Percentiles rank a stretch among this genome's conserved stretches.
These are phyloP conservation scores for Pisolithus marmoratus DNA, from an alignment of 768 basidiomycete species.

Conservation along the genomic window DNA sequence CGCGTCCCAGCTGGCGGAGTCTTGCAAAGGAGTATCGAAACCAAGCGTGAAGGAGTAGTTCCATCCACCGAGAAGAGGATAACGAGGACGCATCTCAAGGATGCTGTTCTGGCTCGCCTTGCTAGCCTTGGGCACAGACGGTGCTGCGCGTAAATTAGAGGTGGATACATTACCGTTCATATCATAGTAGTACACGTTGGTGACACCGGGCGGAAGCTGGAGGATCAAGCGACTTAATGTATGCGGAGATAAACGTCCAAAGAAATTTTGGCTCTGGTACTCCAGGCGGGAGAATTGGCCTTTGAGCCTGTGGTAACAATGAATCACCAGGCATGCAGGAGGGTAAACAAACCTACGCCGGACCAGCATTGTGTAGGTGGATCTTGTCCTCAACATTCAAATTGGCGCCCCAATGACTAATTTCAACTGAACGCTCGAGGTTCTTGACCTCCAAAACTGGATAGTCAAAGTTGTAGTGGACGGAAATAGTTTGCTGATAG, in stretches of 20 bases:
- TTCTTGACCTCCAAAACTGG: constrained; percentile 73
- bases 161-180: constrained; percentile 95
- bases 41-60: constrained; percentile 94
- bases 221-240: constrained; percentile 69
- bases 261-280: constrained; percentile 73
- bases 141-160: constrained; percentile 70
- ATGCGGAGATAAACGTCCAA: constrained; percentile 60
- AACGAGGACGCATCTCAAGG: constrained; percentile 83
- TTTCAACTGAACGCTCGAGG: constrained; percentile 74
- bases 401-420: constrained; percentile 97
- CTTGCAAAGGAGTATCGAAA: constrained; percentile 83
- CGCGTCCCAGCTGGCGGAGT: constrained; percentile 62
- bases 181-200: constrained; percentile 86
- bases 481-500: constrained; percentile 57
- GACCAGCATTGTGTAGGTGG: constrained; percentile 82
- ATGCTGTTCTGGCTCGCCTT: constrained; percentile 52
- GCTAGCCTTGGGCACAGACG: constrained; percentile 55
- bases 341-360: constrained; percentile 52
- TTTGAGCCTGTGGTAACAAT: constrained; percentile 59
- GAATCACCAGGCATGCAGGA: constrained; percentile 1
- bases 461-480: constrained; percentile 81
- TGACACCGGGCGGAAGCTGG: constrained; percentile 77
- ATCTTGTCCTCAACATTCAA: constrained; percentile 90
- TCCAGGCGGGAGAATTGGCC: constrained; percentile 93
- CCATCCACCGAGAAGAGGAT: constrained; percentile 95